Conservation (phyloP, 2,329 filamentous ascomycete genomes). For the Ophiostoma ulmi region DNA sequence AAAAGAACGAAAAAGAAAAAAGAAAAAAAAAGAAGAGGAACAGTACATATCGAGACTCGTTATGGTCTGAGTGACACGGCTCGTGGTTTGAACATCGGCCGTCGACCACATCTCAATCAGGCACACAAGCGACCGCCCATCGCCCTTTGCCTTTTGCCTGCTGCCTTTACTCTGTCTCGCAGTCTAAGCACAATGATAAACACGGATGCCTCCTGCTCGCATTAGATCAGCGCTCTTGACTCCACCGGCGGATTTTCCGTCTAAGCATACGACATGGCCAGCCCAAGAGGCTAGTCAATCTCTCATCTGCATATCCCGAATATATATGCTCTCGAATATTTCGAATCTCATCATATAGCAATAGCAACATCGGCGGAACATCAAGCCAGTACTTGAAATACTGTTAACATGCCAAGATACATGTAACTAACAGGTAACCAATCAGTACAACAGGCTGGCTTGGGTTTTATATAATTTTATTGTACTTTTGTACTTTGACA, state of each 20-base stretch:
- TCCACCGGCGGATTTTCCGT: constrained; percentile 2
- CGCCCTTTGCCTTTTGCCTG: background rate
- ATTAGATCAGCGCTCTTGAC: background rate
- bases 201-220: background rate
- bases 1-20: too few relatives aligned
- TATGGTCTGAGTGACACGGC: background rate
- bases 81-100: background rate
- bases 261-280: background rate
- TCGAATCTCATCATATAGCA: background rate
- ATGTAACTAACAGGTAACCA: too few relatives aligned
- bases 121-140: too few relatives aligned
- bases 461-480: background rate
- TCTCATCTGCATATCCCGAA: background rate
- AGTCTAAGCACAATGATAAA: background rate
- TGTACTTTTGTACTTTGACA: background rate
- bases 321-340: background rate
- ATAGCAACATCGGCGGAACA: background rate
- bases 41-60: background rate
- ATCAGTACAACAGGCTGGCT: background rate
- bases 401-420: background rate
- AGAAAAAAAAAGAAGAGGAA: background rate
- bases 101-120: background rate
- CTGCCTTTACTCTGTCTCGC: background rate
- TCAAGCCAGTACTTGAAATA: background rate
- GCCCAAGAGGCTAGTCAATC: background rate